These are phyloP conservation scores for Xylaria sp. DNA, from an alignment of 2,329 filamentous ascomycete genomes.

Conservation along the genomic window DNA sequence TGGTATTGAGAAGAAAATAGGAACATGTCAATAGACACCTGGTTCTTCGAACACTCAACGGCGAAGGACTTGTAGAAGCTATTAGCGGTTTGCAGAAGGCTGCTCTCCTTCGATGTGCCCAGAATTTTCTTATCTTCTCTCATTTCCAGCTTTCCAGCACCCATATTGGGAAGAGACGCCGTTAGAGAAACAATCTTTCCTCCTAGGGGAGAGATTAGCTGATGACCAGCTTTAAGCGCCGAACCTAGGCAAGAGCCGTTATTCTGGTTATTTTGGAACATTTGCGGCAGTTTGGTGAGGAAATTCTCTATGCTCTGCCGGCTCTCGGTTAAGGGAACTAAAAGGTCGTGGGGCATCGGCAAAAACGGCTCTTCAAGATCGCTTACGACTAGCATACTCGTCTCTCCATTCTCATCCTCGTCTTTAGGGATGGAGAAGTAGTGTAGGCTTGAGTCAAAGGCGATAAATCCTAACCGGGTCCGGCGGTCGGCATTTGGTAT, in stretches of 20 bases:
- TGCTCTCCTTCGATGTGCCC: constrained; percentile 89
- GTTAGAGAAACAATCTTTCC: constrained; percentile 94
- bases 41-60: constrained; percentile 97
- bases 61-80: constrained; percentile 99
- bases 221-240: constrained; percentile 89
- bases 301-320: constrained; percentile 91
- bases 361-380: constrained; percentile 97
- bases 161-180: constrained; percentile 87
- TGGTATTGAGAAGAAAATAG: constrained; percentile 95
- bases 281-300: constrained; percentile 86
- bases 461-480: constrained; percentile 92
- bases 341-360: constrained; percentile 87
- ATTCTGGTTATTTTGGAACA: constrained; percentile 96
- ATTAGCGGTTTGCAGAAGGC: constrained; percentile 86
- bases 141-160: constrained; percentile 88
- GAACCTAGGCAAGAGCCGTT: constrained; percentile 93
- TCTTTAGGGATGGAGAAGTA: constrained; percentile 96
- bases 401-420: constrained; percentile 80
- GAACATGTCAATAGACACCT: constrained; percentile 99
- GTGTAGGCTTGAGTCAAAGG: constrained; percentile 91
- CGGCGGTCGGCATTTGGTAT: constrained; percentile 98
- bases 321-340: constrained; percentile 88
- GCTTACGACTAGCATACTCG: constrained; percentile 91
- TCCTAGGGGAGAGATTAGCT: constrained; percentile 90
- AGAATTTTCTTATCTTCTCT: constrained; percentile 95